These are phyloP conservation scores for Starmerella bombicola DNA, from an alignment of 805 yeast species.

Conservation along the genomic window DNA sequence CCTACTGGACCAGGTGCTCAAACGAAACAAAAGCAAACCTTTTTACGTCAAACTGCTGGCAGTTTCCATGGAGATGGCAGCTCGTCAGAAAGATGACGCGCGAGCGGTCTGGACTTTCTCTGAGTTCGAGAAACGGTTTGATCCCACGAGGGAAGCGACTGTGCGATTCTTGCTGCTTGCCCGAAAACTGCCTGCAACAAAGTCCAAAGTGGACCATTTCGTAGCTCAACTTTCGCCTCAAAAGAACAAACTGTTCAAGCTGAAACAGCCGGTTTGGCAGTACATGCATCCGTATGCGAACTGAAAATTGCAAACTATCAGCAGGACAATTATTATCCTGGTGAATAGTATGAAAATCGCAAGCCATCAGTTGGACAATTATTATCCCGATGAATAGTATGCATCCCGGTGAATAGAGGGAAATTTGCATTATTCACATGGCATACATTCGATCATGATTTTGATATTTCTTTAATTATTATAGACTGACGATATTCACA, in stretches of 20 bases:
- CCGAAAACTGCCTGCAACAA: not conserved
- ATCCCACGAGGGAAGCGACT: conserved; percentile 2
- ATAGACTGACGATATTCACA: too few relatives aligned
- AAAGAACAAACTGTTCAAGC: not conserved
- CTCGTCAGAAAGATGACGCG: conserved; percentile 15
- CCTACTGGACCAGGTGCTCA: not conserved
- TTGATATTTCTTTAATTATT: too few relatives aligned
- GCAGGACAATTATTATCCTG: too few relatives aligned
- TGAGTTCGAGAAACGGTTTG: conserved; percentile 8
- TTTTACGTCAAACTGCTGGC: conserved; percentile 15
- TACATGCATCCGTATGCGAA: conserved; percentile 10
- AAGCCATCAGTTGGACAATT: too few relatives aligned
- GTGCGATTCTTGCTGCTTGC: conserved; percentile 11
- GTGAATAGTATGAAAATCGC: too few relatives aligned
- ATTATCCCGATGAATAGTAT: too few relatives aligned
- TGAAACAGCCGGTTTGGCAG: not conserved
- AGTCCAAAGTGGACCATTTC: not conserved
- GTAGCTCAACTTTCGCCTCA: not conserved
- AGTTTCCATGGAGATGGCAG: conserved; percentile 20
- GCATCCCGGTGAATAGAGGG: too few relatives aligned
- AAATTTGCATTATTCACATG: too few relatives aligned
- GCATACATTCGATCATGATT: too few relatives aligned
- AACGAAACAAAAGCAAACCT: not conserved
- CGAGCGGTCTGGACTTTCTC: conserved; percentile 20
- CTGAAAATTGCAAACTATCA: too few relatives aligned